phyloP scores from a whole-genome alignment of 495 filamentous ascomycete genomes.

The Hypoxylon lenormandii region DNA sequence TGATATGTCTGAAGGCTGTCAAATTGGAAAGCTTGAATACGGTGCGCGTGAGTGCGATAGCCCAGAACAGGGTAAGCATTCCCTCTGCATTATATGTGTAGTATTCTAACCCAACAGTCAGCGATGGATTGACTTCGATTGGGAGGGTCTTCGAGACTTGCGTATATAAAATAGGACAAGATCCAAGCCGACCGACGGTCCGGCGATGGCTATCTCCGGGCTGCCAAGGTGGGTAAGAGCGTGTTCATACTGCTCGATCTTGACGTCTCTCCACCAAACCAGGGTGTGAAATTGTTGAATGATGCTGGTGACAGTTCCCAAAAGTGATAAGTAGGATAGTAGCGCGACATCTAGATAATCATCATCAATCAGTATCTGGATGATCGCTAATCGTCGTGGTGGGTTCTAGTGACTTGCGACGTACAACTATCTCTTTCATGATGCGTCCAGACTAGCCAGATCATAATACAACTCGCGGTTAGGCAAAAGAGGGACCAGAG shows the following conservation, averaged over 20 bases:
- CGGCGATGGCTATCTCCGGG: slow-evolving; percentile 61
- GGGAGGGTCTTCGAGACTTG: slow-evolving; percentile 13
- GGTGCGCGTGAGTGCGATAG: slow-evolving; percentile 55
- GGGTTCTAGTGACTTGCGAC: slow-evolving; percentile 24
- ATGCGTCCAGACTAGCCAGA: slow-evolving; percentile 59
- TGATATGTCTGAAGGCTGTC: slow-evolving; percentile 29
- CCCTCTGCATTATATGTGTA: slow-evolving; percentile 64
- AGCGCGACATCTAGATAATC: slow-evolving; percentile 57
- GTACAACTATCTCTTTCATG: slow-evolving; percentile 63
- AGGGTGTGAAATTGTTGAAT: slow-evolving; percentile 62
- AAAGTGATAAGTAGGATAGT: slow-evolving; percentile 53
- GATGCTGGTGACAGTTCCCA: slow-evolving; percentile 58
- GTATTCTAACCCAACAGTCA: slow-evolving; percentile 53
- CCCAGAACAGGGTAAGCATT: slow-evolving; percentile 62
- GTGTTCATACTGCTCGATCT: slow-evolving; percentile 57
- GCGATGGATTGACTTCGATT: neutral
- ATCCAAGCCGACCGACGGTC: slow-evolving; percentile 58
- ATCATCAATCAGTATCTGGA: slow-evolving; percentile 19
- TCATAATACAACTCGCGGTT: slow-evolving; percentile 50
- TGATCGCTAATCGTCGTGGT: neutral
- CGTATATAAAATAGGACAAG: slow-evolving; percentile 63
- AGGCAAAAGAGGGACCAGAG: slow-evolving; percentile 59
- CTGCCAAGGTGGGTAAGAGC: slow-evolving; percentile 50
- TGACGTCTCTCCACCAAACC: slow-evolving; percentile 56
- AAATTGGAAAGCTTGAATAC: slow-evolving; percentile 51